Evolutionary conservation across 106 monocot species (phyloP), one percentile per base, ranked within the genome.

Genomic region (Dendrobium nobile): DNA sequence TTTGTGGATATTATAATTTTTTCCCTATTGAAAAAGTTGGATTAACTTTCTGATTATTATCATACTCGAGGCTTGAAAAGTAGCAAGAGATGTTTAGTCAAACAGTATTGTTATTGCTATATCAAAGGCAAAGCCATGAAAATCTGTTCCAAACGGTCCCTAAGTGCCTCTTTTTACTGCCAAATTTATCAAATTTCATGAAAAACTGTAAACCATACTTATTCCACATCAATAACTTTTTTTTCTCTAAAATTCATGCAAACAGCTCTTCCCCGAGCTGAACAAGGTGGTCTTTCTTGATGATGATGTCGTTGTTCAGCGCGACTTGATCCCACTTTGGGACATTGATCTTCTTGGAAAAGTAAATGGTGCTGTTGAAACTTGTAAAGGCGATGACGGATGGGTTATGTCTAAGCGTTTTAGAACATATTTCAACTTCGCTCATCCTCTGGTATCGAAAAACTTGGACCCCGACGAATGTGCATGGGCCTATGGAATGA

Each of bases 401-500:
- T 90, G 91, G 91, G 96, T 93, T 19, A 96, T 93, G 93, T 88
- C 91, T 9, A 91, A 93, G 84, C 85, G 80, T 68, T 93, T 96
- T 85, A 86, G 77, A 76, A 93, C 86, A 84, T 96, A 96, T 76
- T 88, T 96, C 75, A 96, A 96, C 78, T 96, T 93, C 51, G 90
- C 93, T 48, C 86, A 96, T 84, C 96, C 90, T 33, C 79, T 96
- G 26, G 88, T 96, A 80, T 81, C 82, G 7, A 86, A 83, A 73
- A 85, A 86, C 56, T 84, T 97, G 47, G 88, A 94, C 68, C 86
- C 87, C 11, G 47, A 88, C 41, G 97, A 94, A 68, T 98, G 97
- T 83, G 97, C 90, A 65, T 98, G 97, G 97, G 94, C 97, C 10
- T 98, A 94, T 81, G 97, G 97, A 16, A 92, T 98, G 97, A 94